Base-by-base conservation (phyloP, 2,329 filamentous ascomycete genomes). In the Claviceps spartinae region DNA sequence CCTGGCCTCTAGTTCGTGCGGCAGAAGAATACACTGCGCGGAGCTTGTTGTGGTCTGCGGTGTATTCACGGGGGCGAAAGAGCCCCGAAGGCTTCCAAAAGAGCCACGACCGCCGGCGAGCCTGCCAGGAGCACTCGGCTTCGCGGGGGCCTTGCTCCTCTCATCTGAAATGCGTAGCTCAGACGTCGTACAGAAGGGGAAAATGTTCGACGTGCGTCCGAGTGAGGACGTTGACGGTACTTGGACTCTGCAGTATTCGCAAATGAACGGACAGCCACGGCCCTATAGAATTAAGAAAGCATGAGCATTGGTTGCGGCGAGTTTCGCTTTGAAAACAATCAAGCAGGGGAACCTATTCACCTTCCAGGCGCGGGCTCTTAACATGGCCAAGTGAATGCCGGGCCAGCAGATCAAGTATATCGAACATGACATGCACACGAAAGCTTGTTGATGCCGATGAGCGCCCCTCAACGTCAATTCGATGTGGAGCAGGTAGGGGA, bases 361-460 rank as follows among this genome's bases (percentile, higher is more conserved):
- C 66, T 67, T 67, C 60, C 65, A 68, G 59, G 64, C 54, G 56
- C 66, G 66, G 58, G 66, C 65, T 64, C 69, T 70, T 55, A 74
- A 68, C 72, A 74, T 74, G 56, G 58, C 65, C 59, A 57, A 52
- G 54, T 48, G 50, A 49, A 40, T 37, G 30, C 40, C 45, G 47
- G 42, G 20, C 47, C 49, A 57, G 34, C 41, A 43, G 49, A 20
- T 24, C 22, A 14, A 40, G 4, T 18, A 11, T 24, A 42, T 46
- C 49, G 42, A 30, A 42, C 43, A 47, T 47, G 18, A 18, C 18
- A 18, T 20, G 36, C 13, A 11, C n/a, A 44, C 38, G 34, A 40
- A 45, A 34, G 51, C 51, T 41, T 41, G 44, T 37, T 37, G n/a
- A 52, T 20, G 45, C 8, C 20, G 26, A 42, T 13, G 37, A 49